Evolutionary conservation across 1,139 yeast genomes (phyloP).

Genomic region (Geotrichum bryndzae): DNA sequence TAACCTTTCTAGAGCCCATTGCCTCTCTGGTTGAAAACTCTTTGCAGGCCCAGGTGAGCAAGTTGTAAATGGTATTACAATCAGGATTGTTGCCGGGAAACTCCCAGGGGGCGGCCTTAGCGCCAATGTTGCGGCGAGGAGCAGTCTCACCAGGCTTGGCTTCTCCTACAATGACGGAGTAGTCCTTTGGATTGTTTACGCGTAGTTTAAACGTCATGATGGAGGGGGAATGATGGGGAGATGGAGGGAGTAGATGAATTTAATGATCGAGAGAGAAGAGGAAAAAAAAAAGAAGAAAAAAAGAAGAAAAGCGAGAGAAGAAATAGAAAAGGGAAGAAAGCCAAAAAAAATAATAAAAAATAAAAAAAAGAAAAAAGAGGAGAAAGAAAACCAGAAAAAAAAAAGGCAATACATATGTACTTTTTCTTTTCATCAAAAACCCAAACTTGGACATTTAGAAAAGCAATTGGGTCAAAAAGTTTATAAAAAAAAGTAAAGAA

Average conservation of each 20-base stretch:
- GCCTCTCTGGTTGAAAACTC: slow-evolving; percentile 51
- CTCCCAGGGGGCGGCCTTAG: slow-evolving; percentile 45
- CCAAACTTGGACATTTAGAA: too few species aligned
- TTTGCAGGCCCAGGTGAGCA: slow-evolving; percentile 55
- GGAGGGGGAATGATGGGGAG: background rate
- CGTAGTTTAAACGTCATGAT: background rate
- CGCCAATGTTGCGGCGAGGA: slow-evolving; percentile 69
- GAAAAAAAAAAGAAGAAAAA: background rate
- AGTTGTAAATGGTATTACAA: slow-evolving; percentile 61
- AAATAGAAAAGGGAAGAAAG: background rate
- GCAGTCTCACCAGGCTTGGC: slow-evolving; percentile 86
- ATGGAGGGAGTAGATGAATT: background rate
- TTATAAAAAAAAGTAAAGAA: too few species aligned
- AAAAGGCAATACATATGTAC: too few species aligned
- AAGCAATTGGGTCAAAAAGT: too few species aligned
- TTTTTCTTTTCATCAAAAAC: too few species aligned
- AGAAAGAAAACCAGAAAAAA: too few species aligned
- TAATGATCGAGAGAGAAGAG: background rate
- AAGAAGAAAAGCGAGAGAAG: background rate
- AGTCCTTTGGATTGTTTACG: slow-evolving; percentile 2
- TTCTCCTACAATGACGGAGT: slow-evolving; percentile 64
- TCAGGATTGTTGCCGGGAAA: slow-evolving; percentile 34
- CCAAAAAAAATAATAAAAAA: background rate
- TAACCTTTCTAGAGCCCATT: slow-evolving; percentile 75
- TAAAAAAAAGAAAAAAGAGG: background rate